A percentile compares a stretch with the other conserved stretches of the same genome.
Evolutionary conservation across 106 monocot genomes (phyloP).

Genomic region (Cymbidium sinense): DNA sequence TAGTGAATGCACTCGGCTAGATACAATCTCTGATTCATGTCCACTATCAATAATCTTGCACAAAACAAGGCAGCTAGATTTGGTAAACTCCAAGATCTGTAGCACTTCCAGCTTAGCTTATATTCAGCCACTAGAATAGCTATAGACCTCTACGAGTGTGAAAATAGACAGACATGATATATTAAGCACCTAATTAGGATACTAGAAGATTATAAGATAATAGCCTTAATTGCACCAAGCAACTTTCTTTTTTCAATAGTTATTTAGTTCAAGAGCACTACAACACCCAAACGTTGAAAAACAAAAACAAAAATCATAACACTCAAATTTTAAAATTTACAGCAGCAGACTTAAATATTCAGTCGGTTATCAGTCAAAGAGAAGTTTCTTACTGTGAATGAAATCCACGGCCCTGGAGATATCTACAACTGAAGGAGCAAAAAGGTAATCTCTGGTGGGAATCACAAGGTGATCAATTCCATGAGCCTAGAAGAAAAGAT

Average conservation of each 20-base stretch:
- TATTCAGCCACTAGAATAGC: too few species aligned
- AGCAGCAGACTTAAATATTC: neutral
- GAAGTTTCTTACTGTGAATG: constrained; percentile 37
- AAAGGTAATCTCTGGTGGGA: constrained; percentile 72
- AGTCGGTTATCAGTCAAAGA: neutral
- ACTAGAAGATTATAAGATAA: too few species aligned
- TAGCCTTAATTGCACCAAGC: neutral
- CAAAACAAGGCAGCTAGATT: too few species aligned
- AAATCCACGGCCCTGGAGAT: constrained; percentile 44
- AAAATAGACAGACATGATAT: too few species aligned
- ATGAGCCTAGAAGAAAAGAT: constrained; percentile 33
- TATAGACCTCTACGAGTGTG: too few species aligned
- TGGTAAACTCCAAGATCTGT: too few species aligned
- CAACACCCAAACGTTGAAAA: neutral
- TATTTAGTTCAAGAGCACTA: neutral
- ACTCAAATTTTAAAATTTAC: neutral
- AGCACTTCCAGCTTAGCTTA: too few species aligned
- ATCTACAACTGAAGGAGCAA: constrained; percentile 50
- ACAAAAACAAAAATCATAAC: neutral
- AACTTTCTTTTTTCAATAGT: neutral
- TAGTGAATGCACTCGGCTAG: too few species aligned
- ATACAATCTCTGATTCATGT: too few species aligned
- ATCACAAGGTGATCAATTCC: constrained; percentile 67
- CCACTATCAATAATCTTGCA: too few species aligned
- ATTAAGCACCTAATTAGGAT: too few species aligned